Conservation (phyloP, 2,329 filamentous ascomycete genomes). For the Zopfia rhizophila region DNA sequence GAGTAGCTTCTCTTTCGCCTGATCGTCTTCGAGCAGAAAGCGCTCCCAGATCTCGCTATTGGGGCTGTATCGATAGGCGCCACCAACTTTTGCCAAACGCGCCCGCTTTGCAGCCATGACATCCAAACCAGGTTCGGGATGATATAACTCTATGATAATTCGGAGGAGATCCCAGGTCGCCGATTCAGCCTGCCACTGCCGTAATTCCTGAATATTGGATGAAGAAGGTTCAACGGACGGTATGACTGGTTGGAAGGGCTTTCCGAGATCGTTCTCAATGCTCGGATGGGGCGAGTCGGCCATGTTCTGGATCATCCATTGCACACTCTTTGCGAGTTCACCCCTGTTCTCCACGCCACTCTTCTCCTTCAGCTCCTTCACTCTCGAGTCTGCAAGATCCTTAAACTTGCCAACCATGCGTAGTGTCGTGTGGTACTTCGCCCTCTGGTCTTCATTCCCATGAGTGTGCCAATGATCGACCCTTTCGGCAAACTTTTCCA, state of each 20-base stretch:
- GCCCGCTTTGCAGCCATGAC: constrained; percentile 43
- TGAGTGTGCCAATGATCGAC: constrained; percentile 74
- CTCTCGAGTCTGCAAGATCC: constrained; percentile 63
- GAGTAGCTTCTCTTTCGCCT: constrained; percentile 80
- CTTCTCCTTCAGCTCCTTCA: constrained; percentile 57
- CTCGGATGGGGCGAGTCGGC: constrained; percentile 27
- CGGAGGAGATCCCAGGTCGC: constrained; percentile 91
- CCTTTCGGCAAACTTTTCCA: constrained; percentile 85
- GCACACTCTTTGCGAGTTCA: constrained; percentile 41
- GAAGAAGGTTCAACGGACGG: constrained; percentile 27
- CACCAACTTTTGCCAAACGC: constrained; percentile 42
- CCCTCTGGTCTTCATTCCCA: constrained; percentile 41
- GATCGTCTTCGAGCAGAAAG: constrained; percentile 77
- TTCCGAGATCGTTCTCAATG: constrained; percentile 24
- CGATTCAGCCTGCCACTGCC: constrained; percentile 80
- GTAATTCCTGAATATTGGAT: constrained; percentile 61
- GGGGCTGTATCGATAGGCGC: constrained; percentile 63
- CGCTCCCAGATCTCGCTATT: constrained; percentile 74
- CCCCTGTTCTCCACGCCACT: constrained; percentile 51
- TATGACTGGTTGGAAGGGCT: constrained; percentile 26
- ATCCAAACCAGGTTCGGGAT: constrained; percentile 51
- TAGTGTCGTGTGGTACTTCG: constrained; percentile 64
- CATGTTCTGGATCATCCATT: constrained; percentile 45
- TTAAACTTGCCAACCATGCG: constrained; percentile 54
- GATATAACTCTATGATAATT: constrained; percentile 77